phyloP scores from a whole-genome alignment of 2,329 filamentous ascomycete genomes.

The Talaromyces amestolkiae region DNA sequence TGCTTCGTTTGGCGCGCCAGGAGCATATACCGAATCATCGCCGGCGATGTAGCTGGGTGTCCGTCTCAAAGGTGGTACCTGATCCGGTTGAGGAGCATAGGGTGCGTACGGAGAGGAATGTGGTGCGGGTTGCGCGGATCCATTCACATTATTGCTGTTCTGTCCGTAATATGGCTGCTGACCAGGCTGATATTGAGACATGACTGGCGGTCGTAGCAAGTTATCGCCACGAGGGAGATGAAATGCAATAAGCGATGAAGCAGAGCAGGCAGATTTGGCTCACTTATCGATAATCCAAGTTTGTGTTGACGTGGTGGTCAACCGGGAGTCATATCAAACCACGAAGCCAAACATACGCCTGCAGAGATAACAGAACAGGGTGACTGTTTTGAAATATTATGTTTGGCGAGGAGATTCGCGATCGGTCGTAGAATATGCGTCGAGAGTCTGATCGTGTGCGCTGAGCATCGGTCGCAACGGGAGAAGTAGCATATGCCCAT shows the following conservation, averaged over 20 bases:
- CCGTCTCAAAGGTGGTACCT: slow-evolving; percentile 48
- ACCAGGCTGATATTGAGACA: slow-evolving; percentile 58
- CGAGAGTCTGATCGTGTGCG: slow-evolving; percentile 1
- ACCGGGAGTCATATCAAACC: slow-evolving; percentile 4
- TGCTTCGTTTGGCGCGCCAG: slow-evolving; percentile 8
- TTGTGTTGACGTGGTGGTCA: slow-evolving; percentile 3
- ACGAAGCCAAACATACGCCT: not conserved
- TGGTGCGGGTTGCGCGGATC: slow-evolving; percentile 28
- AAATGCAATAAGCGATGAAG: not conserved
- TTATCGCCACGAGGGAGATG: not conserved
- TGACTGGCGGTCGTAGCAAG: slow-evolving; percentile 1
- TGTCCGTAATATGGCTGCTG: slow-evolving; percentile 49
- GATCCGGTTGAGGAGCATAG: slow-evolving; percentile 41
- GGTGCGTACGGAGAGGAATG: slow-evolving; percentile 39
- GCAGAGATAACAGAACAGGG: not conserved
- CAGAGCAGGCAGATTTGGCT: not conserved
- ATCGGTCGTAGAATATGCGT: not conserved
- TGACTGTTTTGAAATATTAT: not conserved
- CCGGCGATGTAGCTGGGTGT: slow-evolving; percentile 73
- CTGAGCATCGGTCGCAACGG: slow-evolving; percentile 6
- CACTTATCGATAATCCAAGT: not conserved
- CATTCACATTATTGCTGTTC: slow-evolving; percentile 24
- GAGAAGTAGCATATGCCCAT: slow-evolving; percentile 1
- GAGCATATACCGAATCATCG: slow-evolving; percentile 56
- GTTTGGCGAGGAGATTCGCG: not conserved